phyloP scores from a whole-genome alignment of 2,329 filamentous ascomycete species.

The Bipolaris gigantea region DNA sequence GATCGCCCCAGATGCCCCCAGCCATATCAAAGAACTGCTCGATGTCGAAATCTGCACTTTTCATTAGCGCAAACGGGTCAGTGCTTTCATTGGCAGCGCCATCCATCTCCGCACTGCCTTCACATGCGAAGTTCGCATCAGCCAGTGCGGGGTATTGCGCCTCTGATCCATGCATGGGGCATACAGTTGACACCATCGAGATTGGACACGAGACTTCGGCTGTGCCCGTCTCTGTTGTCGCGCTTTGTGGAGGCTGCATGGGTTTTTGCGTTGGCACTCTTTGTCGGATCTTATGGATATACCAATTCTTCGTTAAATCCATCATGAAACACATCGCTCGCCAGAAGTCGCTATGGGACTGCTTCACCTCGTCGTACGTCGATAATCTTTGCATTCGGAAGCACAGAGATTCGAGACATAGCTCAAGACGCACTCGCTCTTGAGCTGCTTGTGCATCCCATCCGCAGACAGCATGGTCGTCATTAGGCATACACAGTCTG shows the following conservation, averaged over 20 bases:
- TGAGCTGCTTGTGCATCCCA: slow-evolving; percentile 41
- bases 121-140: slow-evolving; percentile 4
- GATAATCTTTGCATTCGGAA: slow-evolving; percentile 38
- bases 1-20: slow-evolving; percentile 33
- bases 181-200: slow-evolving; percentile 2
- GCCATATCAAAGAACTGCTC: slow-evolving; percentile 38
- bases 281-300: slow-evolving; percentile 28
- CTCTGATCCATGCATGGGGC: not conserved
- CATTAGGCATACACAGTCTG: slow-evolving; percentile 34
- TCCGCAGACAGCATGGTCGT: slow-evolving; percentile 23
- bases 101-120: slow-evolving; percentile 4
- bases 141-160: not conserved
- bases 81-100: not conserved
- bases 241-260: not conserved
- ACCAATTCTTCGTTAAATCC: slow-evolving; percentile 36
- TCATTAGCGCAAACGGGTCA: slow-evolving; percentile 32
- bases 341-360: slow-evolving; percentile 37
- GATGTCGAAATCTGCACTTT: slow-evolving; percentile 36
- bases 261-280: slow-evolving; percentile 3
- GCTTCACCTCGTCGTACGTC: slow-evolving; percentile 29
- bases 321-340: slow-evolving; percentile 35
- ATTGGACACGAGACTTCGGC: slow-evolving; percentile 14
- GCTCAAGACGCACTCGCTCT: slow-evolving; percentile 35
- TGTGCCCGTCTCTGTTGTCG: slow-evolving; percentile 11
- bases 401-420: slow-evolving; percentile 39